These are phyloP conservation scores for Penicillium rolfsii DNA, from an alignment of 2,329 filamentous ascomycete genomes.

Conservation along the genomic window DNA sequence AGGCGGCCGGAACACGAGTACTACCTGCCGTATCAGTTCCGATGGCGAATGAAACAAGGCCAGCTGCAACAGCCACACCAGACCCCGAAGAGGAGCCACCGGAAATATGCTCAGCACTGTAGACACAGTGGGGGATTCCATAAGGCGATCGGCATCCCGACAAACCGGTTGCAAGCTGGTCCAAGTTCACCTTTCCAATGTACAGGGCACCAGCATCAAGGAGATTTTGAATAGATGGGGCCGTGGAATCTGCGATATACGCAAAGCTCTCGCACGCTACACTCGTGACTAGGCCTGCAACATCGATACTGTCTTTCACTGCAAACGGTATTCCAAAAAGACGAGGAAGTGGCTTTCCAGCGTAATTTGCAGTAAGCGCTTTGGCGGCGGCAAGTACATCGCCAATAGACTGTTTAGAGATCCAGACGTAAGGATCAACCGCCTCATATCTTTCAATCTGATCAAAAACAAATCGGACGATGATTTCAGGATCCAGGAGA, in stretches of 20 bases:
- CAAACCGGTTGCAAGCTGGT: not conserved
- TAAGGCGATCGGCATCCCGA: not conserved
- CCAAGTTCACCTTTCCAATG: constrained; percentile 1
- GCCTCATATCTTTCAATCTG: not conserved
- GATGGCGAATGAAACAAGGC: constrained; percentile 59
- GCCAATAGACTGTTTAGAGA: not conserved
- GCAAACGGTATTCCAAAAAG: constrained; percentile 1
- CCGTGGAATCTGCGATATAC: not conserved
- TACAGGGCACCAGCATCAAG: not conserved
- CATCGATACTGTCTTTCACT: not conserved
- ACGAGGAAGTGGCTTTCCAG: not conserved
- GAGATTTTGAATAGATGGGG: not conserved
- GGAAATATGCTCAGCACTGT: not conserved
- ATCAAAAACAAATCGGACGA: not conserved
- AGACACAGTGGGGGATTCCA: not conserved
- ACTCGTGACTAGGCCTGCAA: not conserved
- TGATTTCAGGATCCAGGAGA: not conserved
- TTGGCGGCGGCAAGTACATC: not conserved
- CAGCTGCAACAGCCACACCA: constrained; percentile 57
- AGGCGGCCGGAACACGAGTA: constrained; percentile 33
- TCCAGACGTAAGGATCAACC: not conserved
- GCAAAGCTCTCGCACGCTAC: constrained; percentile 2
- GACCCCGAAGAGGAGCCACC: constrained; percentile 63
- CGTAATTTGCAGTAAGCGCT: not conserved
- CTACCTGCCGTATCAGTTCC: constrained; percentile 42